Evolutionary conservation across 345 rosid genomes (phyloP).

Genomic region (Euclidium syriacum): DNA sequence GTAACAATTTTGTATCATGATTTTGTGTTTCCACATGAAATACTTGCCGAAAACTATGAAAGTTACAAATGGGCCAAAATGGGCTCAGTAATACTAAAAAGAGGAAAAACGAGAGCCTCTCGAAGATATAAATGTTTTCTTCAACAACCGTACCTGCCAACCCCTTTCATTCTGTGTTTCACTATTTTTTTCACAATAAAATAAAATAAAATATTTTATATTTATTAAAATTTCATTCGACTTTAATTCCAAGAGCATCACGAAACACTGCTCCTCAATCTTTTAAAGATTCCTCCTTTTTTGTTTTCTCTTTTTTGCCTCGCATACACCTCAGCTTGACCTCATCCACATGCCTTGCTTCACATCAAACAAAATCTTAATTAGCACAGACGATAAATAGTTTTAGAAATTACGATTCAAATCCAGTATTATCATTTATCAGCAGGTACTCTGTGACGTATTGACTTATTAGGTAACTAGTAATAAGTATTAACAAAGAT

Average conservation of each 20-base stretch:
- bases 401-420: background rate
- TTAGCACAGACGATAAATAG: background rate
- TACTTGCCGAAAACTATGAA: no score
- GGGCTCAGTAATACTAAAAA: background rate
- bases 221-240: background rate
- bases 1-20: no score
- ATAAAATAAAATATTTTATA: background rate
- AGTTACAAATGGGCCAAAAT: slow-evolving; percentile 13
- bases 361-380: background rate
- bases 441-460: no score
- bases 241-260: slow-evolving; percentile 18
- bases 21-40: no score
- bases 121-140: slow-evolving; percentile 17
- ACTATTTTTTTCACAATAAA: slow-evolving; percentile 6
- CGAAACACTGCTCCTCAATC: slow-evolving; percentile 15
- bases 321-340: slow-evolving; percentile 23
- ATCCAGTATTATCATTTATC: no score
- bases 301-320: background rate
- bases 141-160: slow-evolving; percentile 21
- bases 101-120: background rate
- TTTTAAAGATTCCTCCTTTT: slow-evolving; percentile 22
- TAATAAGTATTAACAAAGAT: no score
- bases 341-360: slow-evolving; percentile 32
- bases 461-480: no score
- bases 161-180: slow-evolving; percentile 12